Evolutionary conservation across 495 filamentous ascomycete genomes (phyloP), one percentile per base, ranked within the genome.

Genomic region (Hyaloscypha bicolor): DNA sequence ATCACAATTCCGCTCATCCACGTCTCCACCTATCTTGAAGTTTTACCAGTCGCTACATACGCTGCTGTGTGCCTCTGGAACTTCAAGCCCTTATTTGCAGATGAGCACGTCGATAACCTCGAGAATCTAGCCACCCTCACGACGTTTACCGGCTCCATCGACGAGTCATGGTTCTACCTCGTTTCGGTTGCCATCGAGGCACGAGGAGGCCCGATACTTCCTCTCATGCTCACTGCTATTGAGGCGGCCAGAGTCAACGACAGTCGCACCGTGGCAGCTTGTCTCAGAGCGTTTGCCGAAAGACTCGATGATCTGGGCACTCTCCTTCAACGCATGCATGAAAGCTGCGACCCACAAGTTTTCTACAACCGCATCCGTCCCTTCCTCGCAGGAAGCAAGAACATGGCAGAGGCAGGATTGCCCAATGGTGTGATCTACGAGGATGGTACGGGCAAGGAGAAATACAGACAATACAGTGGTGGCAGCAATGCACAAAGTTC

Each of bases 101-200:
- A 90, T 66, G 92, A 96, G 73, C 86, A 86, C 16, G 86, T 94
- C 55, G 92, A 94, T 71, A 86, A 88, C 58, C 83, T 97, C 39
- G 84, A 93, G 65, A 97, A 98, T 72, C 82, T 99, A 52, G 86
- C 90, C 30, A 93, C 91, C 12, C 81, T 97, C 66, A 85, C 87
- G 64, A 97, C 95, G 21, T 94, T 97, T 76, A 98, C 96, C n/a
- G 95, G 96, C 39, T 93, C 92, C 5, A 79, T 96, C 19, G 95
- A 99, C 75, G 95, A 99, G 75, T 95, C 96, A 70, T 98, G 95
- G 95, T 99, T 99, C 75, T 97, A 97, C 74, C 82, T 98, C 9
- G 85, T 97, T 53, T 97, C 94, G 0, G 91, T 97, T 16, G 95
- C 94, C 68, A 97, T 99, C 70, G 95, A 99, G 79, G 94, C 95